Evolutionary conservation across 2,329 filamentous ascomycete genomes (phyloP).

Genomic region (Aspergillus pseudoglaucus): DNA sequence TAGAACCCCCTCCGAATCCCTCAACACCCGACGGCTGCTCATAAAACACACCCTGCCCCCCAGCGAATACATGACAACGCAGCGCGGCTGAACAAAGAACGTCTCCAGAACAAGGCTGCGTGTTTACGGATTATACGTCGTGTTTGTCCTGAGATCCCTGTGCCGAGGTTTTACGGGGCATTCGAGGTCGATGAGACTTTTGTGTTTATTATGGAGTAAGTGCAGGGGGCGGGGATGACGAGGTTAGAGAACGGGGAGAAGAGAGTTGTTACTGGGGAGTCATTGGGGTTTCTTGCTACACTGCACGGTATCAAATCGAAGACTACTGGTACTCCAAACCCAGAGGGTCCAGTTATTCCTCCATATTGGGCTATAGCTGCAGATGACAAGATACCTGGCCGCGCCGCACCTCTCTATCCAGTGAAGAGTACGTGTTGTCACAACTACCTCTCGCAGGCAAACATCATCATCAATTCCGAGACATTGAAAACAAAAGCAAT

Average conservation of each 20-base stretch:
- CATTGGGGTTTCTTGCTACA: conserved; percentile 4
- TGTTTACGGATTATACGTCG: conserved; percentile 5
- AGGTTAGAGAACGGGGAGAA: conserved; percentile 6
- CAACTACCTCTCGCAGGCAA: conserved; percentile 2
- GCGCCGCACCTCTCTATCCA: too few relatives aligned
- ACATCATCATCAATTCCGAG: background rate
- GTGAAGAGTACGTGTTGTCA: conserved; percentile 8
- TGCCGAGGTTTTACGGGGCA: conserved; percentile 7
- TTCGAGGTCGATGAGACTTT: conserved; percentile 7
- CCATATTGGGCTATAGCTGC: conserved; percentile 6
- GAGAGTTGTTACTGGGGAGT: conserved; percentile 4
- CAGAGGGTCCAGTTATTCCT: conserved; percentile 7
- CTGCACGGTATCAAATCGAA: conserved; percentile 3
- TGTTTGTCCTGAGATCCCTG: conserved; percentile 6
- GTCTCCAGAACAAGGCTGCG: conserved; percentile 12
- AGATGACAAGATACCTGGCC: conserved; percentile 1
- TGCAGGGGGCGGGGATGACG: conserved; percentile 4
- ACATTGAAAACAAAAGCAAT: conserved; percentile 24
- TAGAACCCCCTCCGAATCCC: background rate
- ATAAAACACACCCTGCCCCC: conserved; percentile 7
- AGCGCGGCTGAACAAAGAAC: conserved; percentile 6
- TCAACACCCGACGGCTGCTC: background rate
- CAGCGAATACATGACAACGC: conserved; percentile 4
- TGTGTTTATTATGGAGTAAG: conserved; percentile 6
- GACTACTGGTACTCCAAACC: conserved; percentile 3